Base-by-base conservation (phyloP, 768 basidiomycete species). In the Rhodosporidiobolus sp. region DNA sequence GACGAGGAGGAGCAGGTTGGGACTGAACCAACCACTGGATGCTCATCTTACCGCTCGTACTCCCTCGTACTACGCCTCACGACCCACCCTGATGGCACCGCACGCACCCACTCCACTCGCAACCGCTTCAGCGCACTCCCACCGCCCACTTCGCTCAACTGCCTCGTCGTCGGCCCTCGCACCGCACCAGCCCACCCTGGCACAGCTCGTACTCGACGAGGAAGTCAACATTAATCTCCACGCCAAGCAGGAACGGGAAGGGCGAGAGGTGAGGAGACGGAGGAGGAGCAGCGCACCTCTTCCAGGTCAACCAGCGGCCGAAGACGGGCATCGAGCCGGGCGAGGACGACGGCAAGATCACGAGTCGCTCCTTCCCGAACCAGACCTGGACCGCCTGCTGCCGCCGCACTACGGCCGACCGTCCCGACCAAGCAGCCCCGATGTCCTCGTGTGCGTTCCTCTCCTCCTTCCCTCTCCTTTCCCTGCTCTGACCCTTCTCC, bases 401-500 rank as follows among this genome's bases (percentile, higher is more conserved):
- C 74, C 74, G n/a, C 74, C 74, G 11, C 62, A 69, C 28, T 76
- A 72, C 24, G 74, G 70, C 17, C 28, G 70, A 0, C 70, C 70
- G 0, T 34, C 22, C 0, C 35, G 70, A 7, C 64, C 60, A 0
- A 65, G 64, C 8, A 66, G 64, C 17, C 74, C 74, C 0, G 67
- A 72, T 9, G 64, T 63, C 16, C 53, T 76, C 9, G 65, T 55
- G 74, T 76, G 38, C 48, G 74, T 63, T 2, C 26, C 19, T 48
- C 14, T 26, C 17, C 14, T 26, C 17, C 48, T 17, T 28, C 34
- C 26, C 48, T 12, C 4, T n/a, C 16, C 14, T 7, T 14, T 43
- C 38, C 38, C 38, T 43, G 38, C 16, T 20, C 16, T 20, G n/a
- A 11, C 38, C 38, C 38, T 43, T 55, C 34, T 7, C 5, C 38